phyloP scores from a whole-genome alignment of 2,329 filamentous ascomycete genomes.

The Pseudovirgaria hyperparasitica region DNA sequence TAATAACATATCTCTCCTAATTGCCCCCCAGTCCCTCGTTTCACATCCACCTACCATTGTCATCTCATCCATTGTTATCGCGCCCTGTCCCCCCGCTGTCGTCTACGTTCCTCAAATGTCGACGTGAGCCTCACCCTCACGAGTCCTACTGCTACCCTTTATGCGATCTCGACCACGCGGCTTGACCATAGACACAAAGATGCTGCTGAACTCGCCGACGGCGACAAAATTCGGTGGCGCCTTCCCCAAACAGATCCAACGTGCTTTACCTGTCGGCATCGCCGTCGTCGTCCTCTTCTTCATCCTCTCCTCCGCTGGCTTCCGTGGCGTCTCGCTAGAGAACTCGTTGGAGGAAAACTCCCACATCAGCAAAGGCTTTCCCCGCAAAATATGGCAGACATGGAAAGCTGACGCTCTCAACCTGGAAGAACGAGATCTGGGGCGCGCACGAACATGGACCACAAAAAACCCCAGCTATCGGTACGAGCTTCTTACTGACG shows the following conservation, averaged over 20 bases:
- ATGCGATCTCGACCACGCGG: no score
- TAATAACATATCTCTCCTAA: no score
- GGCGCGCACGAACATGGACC: slow-evolving; percentile 51
- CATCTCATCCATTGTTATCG: no score
- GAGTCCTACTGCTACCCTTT: no score
- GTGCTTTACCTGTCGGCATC: slow-evolving; percentile 21
- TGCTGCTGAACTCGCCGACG: slow-evolving; percentile 22
- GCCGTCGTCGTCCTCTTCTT: slow-evolving; percentile 17
- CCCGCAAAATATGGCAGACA: slow-evolving; percentile 64
- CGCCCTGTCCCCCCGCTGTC: no score
- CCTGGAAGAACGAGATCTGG: slow-evolving; percentile 52
- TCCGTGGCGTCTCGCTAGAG: slow-evolving; percentile 20
- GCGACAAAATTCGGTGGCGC: slow-evolving; percentile 18
- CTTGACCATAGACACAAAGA: no score
- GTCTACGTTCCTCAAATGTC: no score
- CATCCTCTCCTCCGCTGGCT: slow-evolving; percentile 19
- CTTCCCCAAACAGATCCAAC: slow-evolving; percentile 20
- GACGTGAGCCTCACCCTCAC: no score
- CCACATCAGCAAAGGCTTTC: slow-evolving; percentile 28
- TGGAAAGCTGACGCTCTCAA: slow-evolving; percentile 59
- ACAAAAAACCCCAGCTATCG: slow-evolving; percentile 52
- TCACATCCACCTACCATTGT: no score
- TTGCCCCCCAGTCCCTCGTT: no score
- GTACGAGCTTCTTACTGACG: slow-evolving; percentile 58
- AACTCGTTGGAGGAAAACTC: slow-evolving; percentile 20